A percentile compares a stretch with the other conserved stretches of the same genome.
Evolutionary conservation across 108 stramenopile species (phyloP).

Genomic region (Stephanodiscus minutulus): DNA sequence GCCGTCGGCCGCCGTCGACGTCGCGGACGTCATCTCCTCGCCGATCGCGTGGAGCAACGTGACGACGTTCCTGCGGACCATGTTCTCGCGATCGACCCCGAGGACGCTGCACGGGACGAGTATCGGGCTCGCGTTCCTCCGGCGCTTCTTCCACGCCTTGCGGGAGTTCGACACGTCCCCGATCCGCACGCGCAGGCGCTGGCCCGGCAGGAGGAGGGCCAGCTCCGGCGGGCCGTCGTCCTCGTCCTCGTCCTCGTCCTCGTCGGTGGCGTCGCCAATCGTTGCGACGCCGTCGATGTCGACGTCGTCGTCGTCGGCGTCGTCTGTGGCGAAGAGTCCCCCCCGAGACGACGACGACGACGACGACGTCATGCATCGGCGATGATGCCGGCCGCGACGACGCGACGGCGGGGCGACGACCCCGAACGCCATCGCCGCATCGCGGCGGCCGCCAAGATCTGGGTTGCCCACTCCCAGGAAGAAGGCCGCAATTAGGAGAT

Average conservation of each 20-base stretch:
- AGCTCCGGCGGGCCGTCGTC: conserved; percentile 12
- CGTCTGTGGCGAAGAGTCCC: background rate
- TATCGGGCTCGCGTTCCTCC: conserved; percentile 78
- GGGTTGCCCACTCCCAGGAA: no score
- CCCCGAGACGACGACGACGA: conserved; percentile 16
- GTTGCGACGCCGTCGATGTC: background rate
- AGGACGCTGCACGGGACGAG: conserved; percentile 80
- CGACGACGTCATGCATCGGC: conserved; percentile 4
- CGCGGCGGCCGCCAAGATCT: no score
- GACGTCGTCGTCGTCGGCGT: background rate
- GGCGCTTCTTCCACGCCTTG: conserved; percentile 90
- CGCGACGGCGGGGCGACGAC: no score
- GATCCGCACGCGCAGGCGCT: conserved; percentile 69
- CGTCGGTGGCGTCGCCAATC: background rate
- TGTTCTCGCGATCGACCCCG: conserved; percentile 59
- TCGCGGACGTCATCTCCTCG: conserved; percentile 20
- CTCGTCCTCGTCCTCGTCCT: background rate
- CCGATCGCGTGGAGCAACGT: conserved; percentile 69
- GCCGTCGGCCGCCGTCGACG: conserved; percentile 9
- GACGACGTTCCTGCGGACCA: conserved; percentile 76
- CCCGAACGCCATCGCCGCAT: no score
- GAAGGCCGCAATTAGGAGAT: no score
- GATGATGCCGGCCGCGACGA: conserved; percentile 2
- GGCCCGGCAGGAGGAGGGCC: conserved; percentile 56
- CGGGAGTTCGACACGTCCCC: conserved; percentile 75